Evolutionary conservation across 371 early-diverging fungal genomes (phyloP).

Genomic region (Mortierella sp.): DNA sequence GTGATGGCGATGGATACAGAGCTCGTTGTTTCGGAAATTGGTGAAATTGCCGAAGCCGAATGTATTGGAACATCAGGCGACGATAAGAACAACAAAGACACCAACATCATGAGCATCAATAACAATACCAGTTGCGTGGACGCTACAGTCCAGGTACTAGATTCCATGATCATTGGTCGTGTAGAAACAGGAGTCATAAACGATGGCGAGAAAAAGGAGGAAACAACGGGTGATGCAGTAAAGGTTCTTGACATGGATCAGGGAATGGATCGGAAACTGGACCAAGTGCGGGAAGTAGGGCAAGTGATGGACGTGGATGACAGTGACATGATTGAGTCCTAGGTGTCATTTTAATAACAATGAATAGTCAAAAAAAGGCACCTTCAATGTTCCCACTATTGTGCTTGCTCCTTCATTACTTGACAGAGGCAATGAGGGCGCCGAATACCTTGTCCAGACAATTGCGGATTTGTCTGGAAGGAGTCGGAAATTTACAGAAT

Average conservation of each 20-base stretch:
- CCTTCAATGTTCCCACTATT: too few relatives aligned
- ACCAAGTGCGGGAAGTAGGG: neutral
- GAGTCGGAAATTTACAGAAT: too few relatives aligned
- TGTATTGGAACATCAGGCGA: neutral
- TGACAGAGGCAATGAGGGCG: too few relatives aligned
- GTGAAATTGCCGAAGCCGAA: slow-evolving; percentile 15
- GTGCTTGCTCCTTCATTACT: neutral
- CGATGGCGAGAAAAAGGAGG: neutral
- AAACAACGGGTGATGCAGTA: neutral
- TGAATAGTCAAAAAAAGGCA: neutral
- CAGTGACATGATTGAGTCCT: slow-evolving; percentile 14
- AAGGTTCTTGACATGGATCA: neutral
- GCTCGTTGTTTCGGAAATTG: slow-evolving; percentile 8
- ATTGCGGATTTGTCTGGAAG: too few relatives aligned
- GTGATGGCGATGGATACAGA: slow-evolving; percentile 11
- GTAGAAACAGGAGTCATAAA: neutral
- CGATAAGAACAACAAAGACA: neutral
- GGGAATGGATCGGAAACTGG: neutral
- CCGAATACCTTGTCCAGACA: too few relatives aligned
- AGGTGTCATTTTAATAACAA: neutral
- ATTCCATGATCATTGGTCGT: slow-evolving; percentile 25
- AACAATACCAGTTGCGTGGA: slow-evolving; percentile 5
- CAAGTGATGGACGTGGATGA: neutral
- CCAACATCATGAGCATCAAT: too few relatives aligned
- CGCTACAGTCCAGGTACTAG: slow-evolving; percentile 13